Evolutionary conservation across 441 rosid species (phyloP).

Genomic region (Eutrema salsugineum): DNA sequence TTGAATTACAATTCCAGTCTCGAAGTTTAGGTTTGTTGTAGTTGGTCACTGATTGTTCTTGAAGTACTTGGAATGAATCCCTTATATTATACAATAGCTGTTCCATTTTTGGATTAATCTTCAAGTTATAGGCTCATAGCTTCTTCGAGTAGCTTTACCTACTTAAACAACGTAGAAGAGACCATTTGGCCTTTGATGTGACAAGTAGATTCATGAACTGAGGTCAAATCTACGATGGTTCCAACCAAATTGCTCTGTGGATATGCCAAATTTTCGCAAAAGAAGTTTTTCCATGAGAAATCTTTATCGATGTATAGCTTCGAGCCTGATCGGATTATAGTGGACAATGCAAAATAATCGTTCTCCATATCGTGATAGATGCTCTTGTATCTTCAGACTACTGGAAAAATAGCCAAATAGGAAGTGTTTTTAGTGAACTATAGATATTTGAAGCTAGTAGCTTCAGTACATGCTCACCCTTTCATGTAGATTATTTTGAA

Average conservation of each 20-base stretch:
- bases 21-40: not conserved
- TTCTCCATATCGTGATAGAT: not conserved
- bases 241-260: not conserved
- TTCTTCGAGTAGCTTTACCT: not conserved
- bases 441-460: constrained; percentile 1
- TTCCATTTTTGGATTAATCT: not conserved
- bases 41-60: not conserved
- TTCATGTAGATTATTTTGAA: not conserved
- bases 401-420: not conserved
- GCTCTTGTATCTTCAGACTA: not conserved
- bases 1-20: not conserved
- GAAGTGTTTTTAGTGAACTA: not conserved
- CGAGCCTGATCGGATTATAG: not conserved
- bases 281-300: not conserved
- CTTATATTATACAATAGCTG: not conserved
- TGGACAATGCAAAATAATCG: not conserved
- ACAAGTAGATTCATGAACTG: not conserved
- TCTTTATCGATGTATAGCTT: not conserved
- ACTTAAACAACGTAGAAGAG: not conserved
- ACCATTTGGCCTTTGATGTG: not conserved
- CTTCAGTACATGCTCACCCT: not conserved
- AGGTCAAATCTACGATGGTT: not conserved
- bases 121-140: not conserved
- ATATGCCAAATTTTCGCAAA: not conserved
- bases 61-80: not conserved